Evolutionary conservation across 2,329 filamentous ascomycete species (phyloP).

Genomic region (Fusarium incarnatum): DNA sequence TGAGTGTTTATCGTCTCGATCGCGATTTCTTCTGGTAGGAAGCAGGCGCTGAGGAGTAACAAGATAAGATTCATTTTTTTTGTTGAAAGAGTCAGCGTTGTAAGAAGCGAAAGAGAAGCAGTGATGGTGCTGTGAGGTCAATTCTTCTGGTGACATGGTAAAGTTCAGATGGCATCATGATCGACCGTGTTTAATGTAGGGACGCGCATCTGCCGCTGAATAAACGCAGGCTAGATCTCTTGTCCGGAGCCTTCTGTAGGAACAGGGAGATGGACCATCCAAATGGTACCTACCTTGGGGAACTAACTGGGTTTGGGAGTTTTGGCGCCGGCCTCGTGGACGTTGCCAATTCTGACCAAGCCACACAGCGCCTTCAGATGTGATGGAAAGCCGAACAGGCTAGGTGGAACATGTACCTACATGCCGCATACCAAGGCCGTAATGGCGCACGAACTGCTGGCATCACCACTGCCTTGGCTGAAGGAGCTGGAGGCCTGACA

Average conservation of each 20-base stretch:
- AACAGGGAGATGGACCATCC: constrained; percentile 33
- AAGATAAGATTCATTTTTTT: constrained; percentile 17
- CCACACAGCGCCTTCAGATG: constrained; percentile 34
- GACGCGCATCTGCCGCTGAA: constrained; percentile 46
- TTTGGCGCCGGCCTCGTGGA: constrained; percentile 44
- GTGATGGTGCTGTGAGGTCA: constrained; percentile 21
- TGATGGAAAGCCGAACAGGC: constrained; percentile 28
- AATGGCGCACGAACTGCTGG: constrained; percentile 33
- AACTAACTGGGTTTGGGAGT: constrained; percentile 35
- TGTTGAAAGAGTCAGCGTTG: background rate
- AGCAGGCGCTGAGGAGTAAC: constrained; percentile 14
- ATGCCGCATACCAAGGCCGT: constrained; percentile 34
- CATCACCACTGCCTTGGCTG: constrained; percentile 21
- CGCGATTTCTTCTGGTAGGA: constrained; percentile 24
- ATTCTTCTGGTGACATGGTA: constrained; percentile 28
- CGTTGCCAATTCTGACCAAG: constrained; percentile 40
- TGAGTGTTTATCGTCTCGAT: constrained; percentile 21
- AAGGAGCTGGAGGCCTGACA: constrained; percentile 1
- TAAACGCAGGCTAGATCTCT: constrained; percentile 37
- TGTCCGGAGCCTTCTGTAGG: constrained; percentile 37
- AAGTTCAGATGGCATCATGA: constrained; percentile 38
- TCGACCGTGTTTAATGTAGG: constrained; percentile 33
- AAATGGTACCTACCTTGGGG: constrained; percentile 14
- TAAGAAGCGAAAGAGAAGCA: background rate
- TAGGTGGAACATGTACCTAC: constrained; percentile 38